Percentiles rank a stretch among this genome's conserved stretches.
phyloP scores from a whole-genome alignment of 2,329 filamentous ascomycete species.

The Simplicillium sp. region DNA sequence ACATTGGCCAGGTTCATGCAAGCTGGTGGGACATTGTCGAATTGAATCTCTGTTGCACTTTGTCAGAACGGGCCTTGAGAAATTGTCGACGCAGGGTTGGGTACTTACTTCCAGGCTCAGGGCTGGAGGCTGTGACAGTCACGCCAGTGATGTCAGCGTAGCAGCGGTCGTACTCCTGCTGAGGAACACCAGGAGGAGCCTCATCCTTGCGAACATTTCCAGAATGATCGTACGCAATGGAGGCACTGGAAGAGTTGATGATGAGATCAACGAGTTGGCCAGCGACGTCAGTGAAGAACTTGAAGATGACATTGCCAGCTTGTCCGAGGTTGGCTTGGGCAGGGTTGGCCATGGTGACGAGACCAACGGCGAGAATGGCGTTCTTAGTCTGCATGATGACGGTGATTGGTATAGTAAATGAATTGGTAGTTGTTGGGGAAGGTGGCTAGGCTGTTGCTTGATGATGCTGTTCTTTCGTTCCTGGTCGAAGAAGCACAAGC shows the following conservation, averaged over 20 bases:
- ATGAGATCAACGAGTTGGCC: conserved; percentile 3
- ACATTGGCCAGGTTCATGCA: conserved; percentile 15
- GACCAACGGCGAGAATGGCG: conserved; percentile 1
- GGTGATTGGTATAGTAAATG: conserved; percentile 6
- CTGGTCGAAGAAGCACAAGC: too few relatives aligned
- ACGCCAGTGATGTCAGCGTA: conserved; percentile 4
- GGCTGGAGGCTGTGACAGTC: conserved; percentile 5
- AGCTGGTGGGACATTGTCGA: conserved; percentile 7
- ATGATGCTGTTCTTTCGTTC: too few relatives aligned
- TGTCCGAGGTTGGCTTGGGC: conserved; percentile 5
- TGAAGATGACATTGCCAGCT: conserved; percentile 1
- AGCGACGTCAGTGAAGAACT: conserved; percentile 5
- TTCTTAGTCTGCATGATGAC: conserved; percentile 6
- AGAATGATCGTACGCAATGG: background rate
- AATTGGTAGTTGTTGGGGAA: too few relatives aligned
- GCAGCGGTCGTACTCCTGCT: conserved; percentile 9
- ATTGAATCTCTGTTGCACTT: too few relatives aligned
- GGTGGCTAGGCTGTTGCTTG: too few relatives aligned
- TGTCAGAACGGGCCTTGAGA: too few relatives aligned
- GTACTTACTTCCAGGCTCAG: conserved; percentile 4
- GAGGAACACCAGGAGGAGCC: conserved; percentile 5
- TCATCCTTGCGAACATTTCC: background rate
- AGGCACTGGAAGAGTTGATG: too few relatives aligned
- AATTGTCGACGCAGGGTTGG: too few relatives aligned
- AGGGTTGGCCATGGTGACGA: conserved; percentile 6